Base-by-base conservation (phyloP, 345 rosid species). In the Gynandropsis gynandra region DNA sequence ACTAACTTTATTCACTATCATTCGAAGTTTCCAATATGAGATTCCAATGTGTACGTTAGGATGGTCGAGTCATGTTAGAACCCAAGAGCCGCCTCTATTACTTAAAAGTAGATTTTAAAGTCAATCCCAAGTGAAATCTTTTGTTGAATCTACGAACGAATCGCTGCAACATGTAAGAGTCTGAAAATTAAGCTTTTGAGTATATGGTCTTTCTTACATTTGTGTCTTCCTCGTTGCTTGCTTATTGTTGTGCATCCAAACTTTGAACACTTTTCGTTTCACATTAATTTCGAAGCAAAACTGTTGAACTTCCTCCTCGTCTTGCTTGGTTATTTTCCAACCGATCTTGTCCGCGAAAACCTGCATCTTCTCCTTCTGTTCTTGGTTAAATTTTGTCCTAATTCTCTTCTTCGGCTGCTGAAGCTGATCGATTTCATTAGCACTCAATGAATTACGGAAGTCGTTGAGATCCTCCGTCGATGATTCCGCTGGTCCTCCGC, bases 191-290 rank as follows among this genome's bases (percentile, higher is more conserved):
- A 5, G 29, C 29, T 24, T 24, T 24, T 24, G 29, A 24, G 29
- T 24, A 24, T 24, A 24, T 24, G 5, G 2, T n/a, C n/a, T 2
- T 2, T 24, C 29, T 24, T 24, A 24, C 29, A 24, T 24, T 5
- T 24, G 29, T 24, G 2, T 24, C 29, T 24, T 24, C 29, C 29
- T 24, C 29, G 29, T 5, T 24, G 29, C 29, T 65, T 75, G 87
- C 58, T 80, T 86, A 66, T 85, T 80, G 67, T 85, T 85, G 68
- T 82, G 85, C 84, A 82, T 85, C 95, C 95, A 85, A 10, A 85
- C 85, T 74, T 73, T 74, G 56, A 85, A 76, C 13, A 80, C 85
- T 50, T 68, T 74, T 56, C 85, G 69, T 69, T 76, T 73, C 11
- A 82, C 74, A 15, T 72, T 50, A 54, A 71, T 76, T 59, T 78